These are phyloP conservation scores for Wallacemonas sp. DNA, from an alignment of 208 protist species.

Conservation along the genomic window DNA sequence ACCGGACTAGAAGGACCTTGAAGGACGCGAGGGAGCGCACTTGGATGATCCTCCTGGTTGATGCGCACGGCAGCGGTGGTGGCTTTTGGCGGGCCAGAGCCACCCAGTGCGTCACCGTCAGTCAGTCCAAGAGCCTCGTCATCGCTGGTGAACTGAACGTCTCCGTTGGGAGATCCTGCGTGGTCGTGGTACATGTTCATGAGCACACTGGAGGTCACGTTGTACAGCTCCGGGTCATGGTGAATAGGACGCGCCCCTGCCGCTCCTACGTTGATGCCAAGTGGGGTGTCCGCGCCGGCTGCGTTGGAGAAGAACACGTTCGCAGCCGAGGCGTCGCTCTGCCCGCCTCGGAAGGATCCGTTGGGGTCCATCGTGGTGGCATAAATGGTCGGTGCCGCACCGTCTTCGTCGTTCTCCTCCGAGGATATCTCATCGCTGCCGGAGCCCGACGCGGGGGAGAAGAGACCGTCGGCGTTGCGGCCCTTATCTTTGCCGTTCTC, in stretches of 20 bases:
- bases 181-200: constrained; percentile 31
- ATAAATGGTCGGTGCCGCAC: constrained; percentile 17
- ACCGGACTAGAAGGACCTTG: too few relatives aligned
- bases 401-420: constrained; percentile 14
- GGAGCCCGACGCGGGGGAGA: background rate
- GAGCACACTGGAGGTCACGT: constrained; percentile 36
- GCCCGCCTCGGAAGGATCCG: constrained; percentile 4
- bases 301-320: background rate
- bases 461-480: background rate
- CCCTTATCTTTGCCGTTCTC: constrained; percentile 4
- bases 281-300: background rate
- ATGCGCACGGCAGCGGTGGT: background rate
- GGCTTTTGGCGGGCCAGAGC: background rate
- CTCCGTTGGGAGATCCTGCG: background rate
- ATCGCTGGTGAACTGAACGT: too few relatives aligned
- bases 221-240: constrained; percentile 28
- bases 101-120: background rate
- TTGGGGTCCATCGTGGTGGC: constrained; percentile 18
- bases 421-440: constrained; percentile 22
- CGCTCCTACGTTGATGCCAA: background rate
- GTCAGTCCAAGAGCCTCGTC: background rate
- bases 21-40: too few relatives aligned
- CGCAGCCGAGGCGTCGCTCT: background rate
- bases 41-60: too few relatives aligned
- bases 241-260: background rate